Percentiles rank a stretch among this genome's conserved stretches.
These are phyloP conservation scores for Botrytis hyacinthi DNA, from an alignment of 2,329 filamentous ascomycete genomes.

Conservation along the genomic window DNA sequence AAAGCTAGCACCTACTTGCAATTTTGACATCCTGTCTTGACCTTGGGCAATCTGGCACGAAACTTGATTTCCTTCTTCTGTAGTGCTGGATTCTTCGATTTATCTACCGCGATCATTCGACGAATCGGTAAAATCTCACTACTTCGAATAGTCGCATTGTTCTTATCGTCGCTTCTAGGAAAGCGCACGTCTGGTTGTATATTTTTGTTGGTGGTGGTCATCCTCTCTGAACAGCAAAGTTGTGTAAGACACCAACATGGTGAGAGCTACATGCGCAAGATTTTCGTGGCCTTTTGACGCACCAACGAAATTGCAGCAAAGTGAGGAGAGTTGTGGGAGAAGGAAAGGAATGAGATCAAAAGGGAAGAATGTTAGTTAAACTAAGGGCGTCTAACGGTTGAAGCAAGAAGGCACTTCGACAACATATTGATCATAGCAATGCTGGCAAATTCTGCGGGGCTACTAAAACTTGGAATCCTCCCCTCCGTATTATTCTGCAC, in stretches of 20 bases:
- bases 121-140: neutral
- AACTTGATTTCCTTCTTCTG: conserved; percentile 10
- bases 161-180: neutral
- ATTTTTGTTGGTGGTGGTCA: conserved; percentile 6
- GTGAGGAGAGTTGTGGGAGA: neutral
- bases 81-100: neutral
- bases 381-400: neutral
- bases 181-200: neutral
- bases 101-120: neutral
- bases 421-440: conserved; percentile 7
- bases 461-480: neutral
- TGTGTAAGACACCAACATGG: neutral
- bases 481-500: neutral
- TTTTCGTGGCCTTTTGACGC: neutral
- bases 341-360: neutral
- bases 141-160: neutral
- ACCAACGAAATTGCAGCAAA: neutral
- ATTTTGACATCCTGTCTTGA: conserved; percentile 23
- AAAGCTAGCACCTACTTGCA: conserved; percentile 23
- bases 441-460: conserved; percentile 1
- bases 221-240: neutral
- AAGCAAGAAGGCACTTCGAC: neutral
- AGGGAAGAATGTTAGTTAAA: neutral
- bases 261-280: neutral
- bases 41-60: conserved; percentile 19